Evolutionary conservation across 495 filamentous ascomycete species (phyloP).

Genomic region (Durotheca rogersii): DNA sequence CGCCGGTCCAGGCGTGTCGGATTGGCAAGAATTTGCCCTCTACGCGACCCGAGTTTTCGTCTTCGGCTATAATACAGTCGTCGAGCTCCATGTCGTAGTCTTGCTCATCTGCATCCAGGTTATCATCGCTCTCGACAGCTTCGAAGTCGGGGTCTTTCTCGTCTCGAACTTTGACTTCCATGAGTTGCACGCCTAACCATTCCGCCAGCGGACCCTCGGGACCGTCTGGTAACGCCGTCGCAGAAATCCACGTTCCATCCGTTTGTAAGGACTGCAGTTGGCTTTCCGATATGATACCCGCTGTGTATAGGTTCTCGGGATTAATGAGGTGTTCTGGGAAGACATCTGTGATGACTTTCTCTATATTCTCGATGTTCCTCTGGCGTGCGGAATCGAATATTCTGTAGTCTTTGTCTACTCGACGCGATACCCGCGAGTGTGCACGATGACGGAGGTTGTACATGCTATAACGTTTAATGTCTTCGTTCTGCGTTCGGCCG

Average conservation of each 20-base stretch:
- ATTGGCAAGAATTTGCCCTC: slow-evolving; percentile 37
- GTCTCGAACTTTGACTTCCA: slow-evolving; percentile 28
- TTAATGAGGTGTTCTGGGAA: slow-evolving; percentile 53
- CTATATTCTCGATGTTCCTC: slow-evolving; percentile 39
- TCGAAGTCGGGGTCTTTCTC: slow-evolving; percentile 42
- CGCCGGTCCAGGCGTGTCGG: slow-evolving; percentile 41
- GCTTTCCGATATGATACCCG: slow-evolving; percentile 57
- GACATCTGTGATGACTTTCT: slow-evolving; percentile 49
- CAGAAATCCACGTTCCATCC: slow-evolving; percentile 55
- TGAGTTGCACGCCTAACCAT: slow-evolving; percentile 61
- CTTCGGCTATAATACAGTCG: slow-evolving; percentile 41
- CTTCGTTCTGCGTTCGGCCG: slow-evolving; percentile 63
- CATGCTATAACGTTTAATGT: slow-evolving; percentile 65
- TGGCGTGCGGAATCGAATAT: slow-evolving; percentile 28
- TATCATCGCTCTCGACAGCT: slow-evolving; percentile 28
- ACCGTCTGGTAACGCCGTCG: slow-evolving; percentile 30
- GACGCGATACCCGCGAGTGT: background rate
- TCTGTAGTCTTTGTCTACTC: slow-evolving; percentile 24
- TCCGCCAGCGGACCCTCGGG: slow-evolving; percentile 51
- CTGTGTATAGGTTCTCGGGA: slow-evolving; percentile 45
- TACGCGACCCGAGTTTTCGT: slow-evolving; percentile 41
- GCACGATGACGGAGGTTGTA: slow-evolving; percentile 55
- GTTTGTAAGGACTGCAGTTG: slow-evolving; percentile 62
- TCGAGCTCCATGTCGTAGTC: slow-evolving; percentile 39
- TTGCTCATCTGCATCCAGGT: slow-evolving; percentile 25